A percentile compares a stretch with the other conserved stretches of the same genome.
These are phyloP conservation scores for Juncus inflexus DNA, from an alignment of 176 grass and related monocot genomes.

Conservation along the genomic window DNA sequence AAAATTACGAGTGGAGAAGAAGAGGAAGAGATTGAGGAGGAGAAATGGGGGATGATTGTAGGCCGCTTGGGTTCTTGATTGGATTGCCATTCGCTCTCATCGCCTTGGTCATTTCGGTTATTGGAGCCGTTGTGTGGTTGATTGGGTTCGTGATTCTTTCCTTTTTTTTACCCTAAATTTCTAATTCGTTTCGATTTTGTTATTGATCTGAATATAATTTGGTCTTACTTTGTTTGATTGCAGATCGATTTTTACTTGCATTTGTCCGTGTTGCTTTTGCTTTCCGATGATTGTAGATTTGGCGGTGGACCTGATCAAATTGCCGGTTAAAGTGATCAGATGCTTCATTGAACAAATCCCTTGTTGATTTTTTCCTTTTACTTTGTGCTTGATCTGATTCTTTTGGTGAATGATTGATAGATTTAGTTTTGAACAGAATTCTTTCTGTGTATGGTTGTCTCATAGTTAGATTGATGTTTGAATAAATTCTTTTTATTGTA, in stretches of 20 bases:
- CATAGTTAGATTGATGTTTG: too few species aligned
- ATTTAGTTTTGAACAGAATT: constrained; percentile 3
- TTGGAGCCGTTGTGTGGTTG: constrained; percentile 52
- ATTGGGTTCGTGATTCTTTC: constrained; percentile 33
- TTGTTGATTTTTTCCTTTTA: constrained; percentile 23
- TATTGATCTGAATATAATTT: constrained; percentile 4
- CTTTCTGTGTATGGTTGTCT: too few species aligned
- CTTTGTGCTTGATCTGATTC: neutral
- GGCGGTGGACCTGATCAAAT: constrained; percentile 51
- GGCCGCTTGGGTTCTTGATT: constrained; percentile 51
- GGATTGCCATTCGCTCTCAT: constrained; percentile 46
- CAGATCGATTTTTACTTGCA: constrained; percentile 44
- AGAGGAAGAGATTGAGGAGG: too few species aligned
- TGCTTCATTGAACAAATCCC: constrained; percentile 53
- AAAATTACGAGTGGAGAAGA: too few species aligned
- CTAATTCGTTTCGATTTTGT: neutral
- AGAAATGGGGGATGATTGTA: constrained; percentile 15
- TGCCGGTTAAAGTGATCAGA: constrained; percentile 50
- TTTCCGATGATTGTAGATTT: constrained; percentile 33
- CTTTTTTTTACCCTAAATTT: neutral
- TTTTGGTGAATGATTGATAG: neutral
- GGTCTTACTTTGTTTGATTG: neutral
- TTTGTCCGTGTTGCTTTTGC: constrained; percentile 59
- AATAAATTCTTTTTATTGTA: too few species aligned
- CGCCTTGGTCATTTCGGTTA: constrained; percentile 42